These are phyloP conservation scores for Tanacetum coccineum DNA, from an alignment of 129 eudicot species.

Conservation along the genomic window DNA sequence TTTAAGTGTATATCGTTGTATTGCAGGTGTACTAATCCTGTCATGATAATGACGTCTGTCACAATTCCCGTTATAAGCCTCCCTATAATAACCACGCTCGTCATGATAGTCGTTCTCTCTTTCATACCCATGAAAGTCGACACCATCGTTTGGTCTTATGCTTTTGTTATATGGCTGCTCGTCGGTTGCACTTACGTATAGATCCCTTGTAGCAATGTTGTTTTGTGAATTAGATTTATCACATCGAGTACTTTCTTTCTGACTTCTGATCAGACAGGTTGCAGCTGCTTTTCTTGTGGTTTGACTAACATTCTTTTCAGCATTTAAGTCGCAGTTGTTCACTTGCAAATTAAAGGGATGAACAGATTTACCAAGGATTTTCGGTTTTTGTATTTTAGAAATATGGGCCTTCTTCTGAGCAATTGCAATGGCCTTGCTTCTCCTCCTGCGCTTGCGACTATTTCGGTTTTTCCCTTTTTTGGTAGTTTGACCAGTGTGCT, in stretches of 20 bases:
- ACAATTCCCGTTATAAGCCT: slow-evolving; percentile 1
- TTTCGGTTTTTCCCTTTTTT: not conserved
- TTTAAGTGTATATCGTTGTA: slow-evolving; percentile 5
- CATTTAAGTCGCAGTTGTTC: not conserved
- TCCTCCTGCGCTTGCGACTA: too few species aligned
- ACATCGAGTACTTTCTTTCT: not conserved
- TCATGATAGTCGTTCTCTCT: not conserved
- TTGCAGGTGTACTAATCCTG: not conserved
- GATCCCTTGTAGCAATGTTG: slow-evolving; percentile 13
- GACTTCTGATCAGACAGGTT: not conserved
- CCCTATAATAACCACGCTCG: not conserved
- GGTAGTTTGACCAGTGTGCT: not conserved
- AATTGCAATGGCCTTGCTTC: too few species aligned
- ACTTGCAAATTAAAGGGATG: not conserved
- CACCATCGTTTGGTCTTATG: not conserved
- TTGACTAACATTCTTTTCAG: too few species aligned
- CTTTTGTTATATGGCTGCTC: not conserved
- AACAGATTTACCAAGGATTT: slow-evolving; percentile 1
- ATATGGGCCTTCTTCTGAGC: not conserved
- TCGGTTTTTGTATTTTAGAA: slow-evolving; percentile 3
- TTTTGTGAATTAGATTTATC: not conserved
- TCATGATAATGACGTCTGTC: not conserved
- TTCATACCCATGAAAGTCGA: not conserved
- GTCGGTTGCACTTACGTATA: slow-evolving; percentile 1
- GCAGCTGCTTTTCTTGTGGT: too few species aligned